Percentiles rank a stretch among this genome's conserved stretches.
Conservation (phyloP, 257 asterid species). For the Phtheirospermum japonicum region DNA sequence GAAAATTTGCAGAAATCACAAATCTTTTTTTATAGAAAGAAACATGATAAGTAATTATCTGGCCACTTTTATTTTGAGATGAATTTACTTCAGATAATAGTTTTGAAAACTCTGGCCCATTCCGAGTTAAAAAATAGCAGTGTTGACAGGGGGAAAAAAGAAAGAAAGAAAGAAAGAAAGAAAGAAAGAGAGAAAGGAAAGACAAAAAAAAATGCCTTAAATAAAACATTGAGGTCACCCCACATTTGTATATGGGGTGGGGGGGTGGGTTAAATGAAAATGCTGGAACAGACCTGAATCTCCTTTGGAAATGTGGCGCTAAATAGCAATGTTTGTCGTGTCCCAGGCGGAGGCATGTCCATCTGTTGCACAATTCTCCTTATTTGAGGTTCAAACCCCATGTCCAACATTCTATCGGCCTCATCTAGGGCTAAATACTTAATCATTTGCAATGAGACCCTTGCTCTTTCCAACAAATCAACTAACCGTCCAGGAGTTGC, state of each 20-base stretch:
- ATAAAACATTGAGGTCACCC: not conserved
- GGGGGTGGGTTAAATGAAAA: conserved; percentile 14
- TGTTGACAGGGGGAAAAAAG: not conserved
- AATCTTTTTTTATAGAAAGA: conserved; percentile 17
- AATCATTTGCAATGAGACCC: conserved; percentile 83
- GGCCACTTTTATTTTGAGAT: not conserved
- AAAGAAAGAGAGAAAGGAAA: not conserved
- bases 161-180: not conserved
- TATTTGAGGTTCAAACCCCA: conserved; percentile 99
- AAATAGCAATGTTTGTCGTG: conserved; percentile 87
- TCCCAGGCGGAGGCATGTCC: conserved; percentile 98
- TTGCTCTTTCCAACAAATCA: conserved; percentile 93
- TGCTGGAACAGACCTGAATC: conserved; percentile 69
- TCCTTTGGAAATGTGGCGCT: conserved; percentile 97
- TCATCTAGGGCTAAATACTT: conserved; percentile 88
- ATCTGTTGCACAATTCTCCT: conserved; percentile 94
- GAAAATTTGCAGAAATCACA: conserved; percentile 28
- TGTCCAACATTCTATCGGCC: conserved; percentile 97
- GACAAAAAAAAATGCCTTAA: not conserved
- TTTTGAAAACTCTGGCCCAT: not conserved
- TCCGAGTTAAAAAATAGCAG: not conserved
- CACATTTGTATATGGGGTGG: too few relatives aligned
- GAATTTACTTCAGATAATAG: too few relatives aligned
- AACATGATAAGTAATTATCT: conserved; percentile 1
- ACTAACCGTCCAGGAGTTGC: conserved; percentile 97